Percentiles rank a stretch among this genome's conserved stretches.
Evolutionary conservation across 164 flowering plant species (phyloP).

Genomic region (Cinnamomum chago): DNA sequence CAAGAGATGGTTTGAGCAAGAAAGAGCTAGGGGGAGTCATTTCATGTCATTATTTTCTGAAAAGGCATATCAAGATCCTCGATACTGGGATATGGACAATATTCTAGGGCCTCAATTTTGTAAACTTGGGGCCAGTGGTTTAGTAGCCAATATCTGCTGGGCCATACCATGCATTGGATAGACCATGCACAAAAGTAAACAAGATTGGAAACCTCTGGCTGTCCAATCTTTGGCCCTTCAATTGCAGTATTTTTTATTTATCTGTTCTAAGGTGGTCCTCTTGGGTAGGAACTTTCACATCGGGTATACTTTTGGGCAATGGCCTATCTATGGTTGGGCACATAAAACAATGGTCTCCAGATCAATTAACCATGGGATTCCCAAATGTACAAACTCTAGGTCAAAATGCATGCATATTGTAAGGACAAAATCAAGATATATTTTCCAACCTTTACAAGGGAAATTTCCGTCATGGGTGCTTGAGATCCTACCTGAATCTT

Average conservation of each 20-base stretch:
- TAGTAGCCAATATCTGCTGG: not conserved
- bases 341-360: not conserved
- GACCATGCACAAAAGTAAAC: not conserved
- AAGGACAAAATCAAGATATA: not conserved
- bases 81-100: not conserved
- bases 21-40: not conserved
- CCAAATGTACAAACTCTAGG: not conserved
- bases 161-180: not conserved
- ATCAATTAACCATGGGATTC: not conserved
- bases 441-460: not conserved
- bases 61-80: not conserved
- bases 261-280: not conserved
- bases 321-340: not conserved
- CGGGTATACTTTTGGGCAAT: not conserved
- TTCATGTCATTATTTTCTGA: not conserved
- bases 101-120: not conserved
- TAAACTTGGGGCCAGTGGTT: not conserved
- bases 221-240: not conserved
- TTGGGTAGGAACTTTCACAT: not conserved
- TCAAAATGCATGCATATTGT: not conserved
- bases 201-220: not conserved
- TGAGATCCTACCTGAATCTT: slow-evolving; percentile 51
- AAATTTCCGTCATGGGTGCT: not conserved
- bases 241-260: not conserved
- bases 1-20: slow-evolving; percentile 2